Evolutionary conservation across 116 monocot genomes (phyloP).

Genomic region (Papilionanthe hybrid): DNA sequence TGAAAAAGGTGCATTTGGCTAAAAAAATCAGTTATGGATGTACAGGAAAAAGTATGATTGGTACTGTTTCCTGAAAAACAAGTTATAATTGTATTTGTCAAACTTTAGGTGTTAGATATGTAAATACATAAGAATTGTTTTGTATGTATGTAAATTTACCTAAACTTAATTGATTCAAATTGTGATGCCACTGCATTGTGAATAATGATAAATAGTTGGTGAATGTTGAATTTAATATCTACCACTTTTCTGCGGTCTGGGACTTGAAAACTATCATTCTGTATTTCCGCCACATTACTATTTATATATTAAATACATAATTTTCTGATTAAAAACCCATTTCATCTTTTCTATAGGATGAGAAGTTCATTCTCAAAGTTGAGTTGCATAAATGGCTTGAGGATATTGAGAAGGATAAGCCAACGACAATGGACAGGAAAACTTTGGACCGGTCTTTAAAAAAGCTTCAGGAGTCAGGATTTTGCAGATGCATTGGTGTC

Average conservation of each 20-base stretch:
- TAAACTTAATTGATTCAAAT: too few species aligned
- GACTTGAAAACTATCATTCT: background rate
- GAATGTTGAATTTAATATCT: background rate
- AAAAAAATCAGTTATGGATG: too few species aligned
- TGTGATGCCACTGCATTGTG: too few species aligned
- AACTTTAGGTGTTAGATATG: too few species aligned
- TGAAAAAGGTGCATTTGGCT: too few species aligned
- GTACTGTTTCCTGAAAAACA: too few species aligned
- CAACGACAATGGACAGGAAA: constrained; percentile 59
- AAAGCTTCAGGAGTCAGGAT: constrained; percentile 52
- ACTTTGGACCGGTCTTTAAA: constrained; percentile 60
- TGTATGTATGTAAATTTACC: too few species aligned
- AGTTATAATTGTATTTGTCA: too few species aligned
- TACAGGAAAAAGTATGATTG: too few species aligned
- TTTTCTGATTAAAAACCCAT: background rate
- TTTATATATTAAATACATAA: background rate
- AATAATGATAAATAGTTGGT: background rate
- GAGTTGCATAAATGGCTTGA: constrained; percentile 79
- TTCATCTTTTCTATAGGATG: constrained; percentile 39
- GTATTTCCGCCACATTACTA: background rate
- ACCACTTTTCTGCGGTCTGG: background rate
- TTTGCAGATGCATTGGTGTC: constrained; percentile 56
- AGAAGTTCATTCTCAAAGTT: constrained; percentile 61
- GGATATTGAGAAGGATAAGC: constrained; percentile 59
- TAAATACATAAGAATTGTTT: too few species aligned